Evolutionary conservation across 1,284 basidiomycete genomes (phyloP).

Genomic region (Hortiboletus rubellus): DNA sequence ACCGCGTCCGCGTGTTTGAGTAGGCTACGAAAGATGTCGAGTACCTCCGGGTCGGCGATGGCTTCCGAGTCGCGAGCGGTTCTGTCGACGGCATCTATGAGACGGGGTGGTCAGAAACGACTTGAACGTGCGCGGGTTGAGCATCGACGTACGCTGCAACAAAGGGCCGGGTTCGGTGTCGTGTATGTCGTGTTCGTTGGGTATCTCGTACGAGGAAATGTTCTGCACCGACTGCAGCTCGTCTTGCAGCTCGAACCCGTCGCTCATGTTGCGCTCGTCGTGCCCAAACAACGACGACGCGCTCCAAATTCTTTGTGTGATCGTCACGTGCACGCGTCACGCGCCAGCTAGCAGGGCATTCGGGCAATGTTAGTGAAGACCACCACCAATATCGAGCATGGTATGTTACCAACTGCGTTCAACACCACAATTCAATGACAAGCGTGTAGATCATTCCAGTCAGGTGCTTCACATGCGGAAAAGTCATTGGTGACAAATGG

Average conservation of each 20-base stretch:
- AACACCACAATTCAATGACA: neutral
- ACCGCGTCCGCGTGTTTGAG: constrained; percentile 68
- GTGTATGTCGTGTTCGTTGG: constrained; percentile 49
- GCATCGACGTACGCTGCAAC: constrained; percentile 31
- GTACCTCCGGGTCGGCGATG: constrained; percentile 64
- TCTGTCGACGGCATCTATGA: constrained; percentile 69
- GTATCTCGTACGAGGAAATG: constrained; percentile 44
- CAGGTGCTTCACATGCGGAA: constrained; percentile 90
- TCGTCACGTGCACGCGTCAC: constrained; percentile 12
- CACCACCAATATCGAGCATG: constrained; percentile 21
- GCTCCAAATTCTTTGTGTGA: constrained; percentile 1
- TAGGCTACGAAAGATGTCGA: constrained; percentile 78
- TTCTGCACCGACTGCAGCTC: constrained; percentile 50
- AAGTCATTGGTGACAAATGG: constrained; percentile 95
- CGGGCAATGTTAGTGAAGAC: neutral
- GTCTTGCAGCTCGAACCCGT: constrained; percentile 49
- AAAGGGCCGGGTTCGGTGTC: constrained; percentile 40
- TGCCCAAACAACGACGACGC: constrained; percentile 1
- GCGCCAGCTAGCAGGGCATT: neutral
- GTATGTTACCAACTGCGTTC: constrained; percentile 9
- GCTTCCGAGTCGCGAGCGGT: constrained; percentile 72
- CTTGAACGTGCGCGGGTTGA: neutral
- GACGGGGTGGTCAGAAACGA: constrained; percentile 5
- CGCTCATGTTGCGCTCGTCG: constrained; percentile 15
- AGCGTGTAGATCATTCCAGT: constrained; percentile 79